Percentiles rank a stretch among this genome's conserved stretches.
Evolutionary conservation across 441 rosid species (phyloP).

Genomic region (Bocquillonia castaneifolia): DNA sequence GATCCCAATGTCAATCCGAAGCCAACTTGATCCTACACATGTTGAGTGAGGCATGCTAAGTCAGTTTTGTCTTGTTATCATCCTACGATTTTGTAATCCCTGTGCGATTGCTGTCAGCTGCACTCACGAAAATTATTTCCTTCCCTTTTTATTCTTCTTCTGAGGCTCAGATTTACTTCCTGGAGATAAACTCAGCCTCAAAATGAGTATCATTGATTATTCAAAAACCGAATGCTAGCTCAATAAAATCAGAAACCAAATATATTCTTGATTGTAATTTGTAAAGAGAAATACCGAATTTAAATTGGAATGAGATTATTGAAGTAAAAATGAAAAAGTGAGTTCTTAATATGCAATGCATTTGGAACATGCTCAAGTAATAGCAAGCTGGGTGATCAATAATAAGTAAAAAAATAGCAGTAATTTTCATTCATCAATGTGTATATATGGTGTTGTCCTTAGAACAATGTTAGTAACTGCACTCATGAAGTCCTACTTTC

Average conservation of each 20-base stretch:
- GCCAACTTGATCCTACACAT: no score
- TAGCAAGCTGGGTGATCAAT: neutral
- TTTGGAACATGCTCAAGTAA: neutral
- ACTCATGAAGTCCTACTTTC: neutral
- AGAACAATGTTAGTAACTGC: neutral
- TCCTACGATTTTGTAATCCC: no score
- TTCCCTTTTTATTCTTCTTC: constrained; percentile 16
- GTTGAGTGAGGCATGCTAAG: no score
- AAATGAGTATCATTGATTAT: neutral
- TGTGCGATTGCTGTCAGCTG: neutral
- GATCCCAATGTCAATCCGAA: no score
- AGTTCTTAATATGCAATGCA: neutral
- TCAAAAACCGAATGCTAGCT: no score
- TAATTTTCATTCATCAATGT: neutral
- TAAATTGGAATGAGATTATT: neutral
- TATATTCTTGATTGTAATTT: neutral
- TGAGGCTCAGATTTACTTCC: constrained; percentile 28
- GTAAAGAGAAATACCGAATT: neutral
- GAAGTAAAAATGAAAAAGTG: neutral
- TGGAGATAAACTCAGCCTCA: constrained; percentile 3
- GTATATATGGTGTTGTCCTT: neutral
- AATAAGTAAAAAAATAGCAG: no score
- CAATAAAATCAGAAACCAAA: no score
- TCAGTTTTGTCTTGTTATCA: no score
- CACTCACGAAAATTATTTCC: neutral